phyloP scores from a whole-genome alignment of 2,329 filamentous ascomycete species.

The Leptographium procerum region DNA sequence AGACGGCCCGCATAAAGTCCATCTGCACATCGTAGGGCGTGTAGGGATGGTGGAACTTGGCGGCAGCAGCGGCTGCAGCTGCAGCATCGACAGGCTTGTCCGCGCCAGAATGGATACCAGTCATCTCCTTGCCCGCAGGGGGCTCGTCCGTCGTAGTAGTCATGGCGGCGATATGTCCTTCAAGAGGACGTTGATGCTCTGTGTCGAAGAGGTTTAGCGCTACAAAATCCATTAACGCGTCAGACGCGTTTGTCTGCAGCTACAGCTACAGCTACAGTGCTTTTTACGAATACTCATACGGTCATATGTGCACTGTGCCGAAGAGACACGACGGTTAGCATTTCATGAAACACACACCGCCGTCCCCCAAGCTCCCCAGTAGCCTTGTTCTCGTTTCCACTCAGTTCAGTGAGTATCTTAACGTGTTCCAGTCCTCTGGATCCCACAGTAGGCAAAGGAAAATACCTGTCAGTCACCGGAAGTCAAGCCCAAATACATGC shows the following conservation, averaged over 20 bases:
- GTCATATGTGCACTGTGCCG: too few relatives aligned
- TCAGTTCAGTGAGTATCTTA: too few relatives aligned
- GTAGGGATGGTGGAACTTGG: conserved; percentile 77
- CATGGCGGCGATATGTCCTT: background rate
- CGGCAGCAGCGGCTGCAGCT: conserved; percentile 15
- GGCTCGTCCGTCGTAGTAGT: background rate
- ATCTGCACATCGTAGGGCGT: conserved; percentile 79
- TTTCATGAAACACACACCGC: too few relatives aligned
- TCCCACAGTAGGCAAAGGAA: too few relatives aligned
- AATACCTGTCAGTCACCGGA: too few relatives aligned
- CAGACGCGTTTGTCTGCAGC: background rate
- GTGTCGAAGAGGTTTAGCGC: background rate
- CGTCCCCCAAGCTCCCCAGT: too few relatives aligned
- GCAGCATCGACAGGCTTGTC: background rate
- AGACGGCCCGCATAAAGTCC: conserved; percentile 77
- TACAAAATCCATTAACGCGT: background rate
- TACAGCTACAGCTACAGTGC: background rate
- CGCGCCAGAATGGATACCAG: background rate
- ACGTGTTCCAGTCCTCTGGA: too few relatives aligned
- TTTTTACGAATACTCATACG: background rate
- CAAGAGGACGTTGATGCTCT: background rate
- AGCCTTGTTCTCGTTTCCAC: too few relatives aligned
- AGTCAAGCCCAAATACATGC: too few relatives aligned
- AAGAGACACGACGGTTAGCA: too few relatives aligned
- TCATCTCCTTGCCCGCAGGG: background rate